Base-by-base conservation (phyloP, 345 rosid genomes). In the Bretschneidera sinensis region DNA sequence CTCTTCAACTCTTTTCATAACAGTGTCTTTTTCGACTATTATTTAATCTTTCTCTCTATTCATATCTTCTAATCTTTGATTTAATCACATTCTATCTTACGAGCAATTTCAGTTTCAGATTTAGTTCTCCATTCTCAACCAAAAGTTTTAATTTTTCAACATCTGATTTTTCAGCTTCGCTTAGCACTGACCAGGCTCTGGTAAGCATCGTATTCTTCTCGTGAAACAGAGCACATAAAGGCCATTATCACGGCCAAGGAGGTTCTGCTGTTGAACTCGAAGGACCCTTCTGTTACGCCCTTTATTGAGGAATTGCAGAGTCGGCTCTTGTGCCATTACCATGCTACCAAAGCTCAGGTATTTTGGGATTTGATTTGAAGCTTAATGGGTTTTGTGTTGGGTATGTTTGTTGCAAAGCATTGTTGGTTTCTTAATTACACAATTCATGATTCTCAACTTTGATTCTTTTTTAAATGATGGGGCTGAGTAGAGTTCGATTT, bases 201-300 rank as follows among this genome's bases (percentile, higher is more conserved):
- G n/a, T n/a, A n/a, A n/a, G n/a, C n/a, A n/a, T n/a, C n/a, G n/a
- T n/a, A n/a, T n/a, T n/a, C n/a, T n/a, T n/a, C n/a, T n/a, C n/a
- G n/a, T n/a, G n/a, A n/a, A n/a, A n/a, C n/a, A n/a, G 99, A 94
- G 84, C 95, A 94, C 57, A 86, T 88, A 17, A 86, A 94, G 84
- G 96, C 97, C 15, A 94, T 94, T 61, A 83, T 88, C 69, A 94
- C 96, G 0, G 92, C 96, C 6, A 85, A 85, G 24, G 97, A 94
- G 79, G 95, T 90, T 45, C 62, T 86, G 66, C 64, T 94, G 69
- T 76, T 90, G 63, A 94, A 90, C 67, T 90, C 91, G 24, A 78
- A 75, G 67, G 96, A 90, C 58, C 99, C 99, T 19, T 79, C 86
- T 0, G 96, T 90, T 21, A 62, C 69, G 20, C 96, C 96, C 0